Evolutionary conservation across 2,329 filamentous ascomycete genomes (phyloP).

Genomic region (Cercospora nicotianae): DNA sequence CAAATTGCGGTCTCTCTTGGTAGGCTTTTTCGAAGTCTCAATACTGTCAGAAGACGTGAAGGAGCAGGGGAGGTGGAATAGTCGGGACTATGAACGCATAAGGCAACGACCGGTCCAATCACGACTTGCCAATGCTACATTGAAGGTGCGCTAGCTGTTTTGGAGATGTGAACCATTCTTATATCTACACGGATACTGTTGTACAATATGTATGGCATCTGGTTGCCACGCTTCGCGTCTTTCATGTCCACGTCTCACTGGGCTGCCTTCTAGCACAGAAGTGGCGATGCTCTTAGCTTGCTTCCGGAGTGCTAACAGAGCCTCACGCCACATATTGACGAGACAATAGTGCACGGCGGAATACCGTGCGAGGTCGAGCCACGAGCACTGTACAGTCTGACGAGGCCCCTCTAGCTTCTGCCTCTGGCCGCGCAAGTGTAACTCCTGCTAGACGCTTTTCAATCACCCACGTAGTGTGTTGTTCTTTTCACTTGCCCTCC

Average conservation of each 20-base stretch:
- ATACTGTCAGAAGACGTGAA: not conserved
- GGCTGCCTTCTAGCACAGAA: not conserved
- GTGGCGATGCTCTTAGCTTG: not conserved
- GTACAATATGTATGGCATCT: not conserved
- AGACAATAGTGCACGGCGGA: not conserved
- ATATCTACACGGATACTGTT: not conserved
- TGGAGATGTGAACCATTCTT: not conserved
- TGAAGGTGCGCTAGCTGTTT: not conserved
- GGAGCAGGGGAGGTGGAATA: not conserved
- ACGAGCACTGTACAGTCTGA: not conserved
- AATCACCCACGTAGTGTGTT: not conserved
- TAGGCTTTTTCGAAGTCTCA: not conserved
- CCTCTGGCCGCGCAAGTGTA: not conserved
- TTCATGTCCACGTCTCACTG: not conserved
- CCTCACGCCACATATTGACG: not conserved
- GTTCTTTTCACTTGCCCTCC: constrained; percentile 49
- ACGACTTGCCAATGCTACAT: not conserved
- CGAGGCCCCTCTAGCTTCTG: not conserved
- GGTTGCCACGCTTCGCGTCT: not conserved
- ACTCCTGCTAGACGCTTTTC: not conserved
- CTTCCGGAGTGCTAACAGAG: not conserved
- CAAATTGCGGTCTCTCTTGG: no score
- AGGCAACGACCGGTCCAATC: constrained; percentile 12
- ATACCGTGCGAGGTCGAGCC: not conserved
- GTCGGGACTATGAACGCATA: constrained; percentile 1